These are phyloP conservation scores for Malus sylvestris DNA, from an alignment of 306 rosid species.

Conservation along the genomic window DNA sequence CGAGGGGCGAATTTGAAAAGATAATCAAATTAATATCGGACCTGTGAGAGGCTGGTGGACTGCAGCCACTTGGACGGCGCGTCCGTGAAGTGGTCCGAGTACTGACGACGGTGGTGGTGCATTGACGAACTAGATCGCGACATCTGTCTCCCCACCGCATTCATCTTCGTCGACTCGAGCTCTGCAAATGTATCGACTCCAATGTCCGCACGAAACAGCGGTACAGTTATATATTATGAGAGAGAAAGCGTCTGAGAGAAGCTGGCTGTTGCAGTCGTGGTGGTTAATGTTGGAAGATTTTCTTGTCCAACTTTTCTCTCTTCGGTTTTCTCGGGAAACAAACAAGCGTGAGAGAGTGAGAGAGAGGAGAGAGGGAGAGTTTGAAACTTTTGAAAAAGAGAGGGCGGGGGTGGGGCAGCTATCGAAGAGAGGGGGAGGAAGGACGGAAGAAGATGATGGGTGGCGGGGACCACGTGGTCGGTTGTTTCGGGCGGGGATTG, in stretches of 20 bases:
- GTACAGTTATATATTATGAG: neutral
- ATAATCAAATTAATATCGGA: neutral
- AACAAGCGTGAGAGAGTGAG: neutral
- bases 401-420: neutral
- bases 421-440: neutral
- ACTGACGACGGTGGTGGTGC: slow-evolving; percentile 45
- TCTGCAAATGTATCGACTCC: neutral
- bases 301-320: neutral
- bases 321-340: slow-evolving; percentile 11
- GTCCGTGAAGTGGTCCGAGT: slow-evolving; percentile 51
- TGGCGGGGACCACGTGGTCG: slow-evolving; percentile 15
- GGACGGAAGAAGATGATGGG: neutral
- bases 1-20: neutral
- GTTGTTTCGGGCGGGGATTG: neutral
- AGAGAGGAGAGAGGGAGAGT: slow-evolving; percentile 1
- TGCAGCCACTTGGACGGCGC: slow-evolving; percentile 51
- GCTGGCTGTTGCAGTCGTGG: neutral
- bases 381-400: slow-evolving; percentile 34
- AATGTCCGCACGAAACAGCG: neutral
- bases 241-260: neutral
- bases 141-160: slow-evolving; percentile 46
- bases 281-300: neutral
- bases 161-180: slow-evolving; percentile 24
- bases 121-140: slow-evolving; percentile 47
- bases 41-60: slow-evolving; percentile 52